Evolutionary conservation across 2,329 filamentous ascomycete genomes (phyloP), one percentile per base, ranked within the genome.

Genomic region (Fusarium sororula): DNA sequence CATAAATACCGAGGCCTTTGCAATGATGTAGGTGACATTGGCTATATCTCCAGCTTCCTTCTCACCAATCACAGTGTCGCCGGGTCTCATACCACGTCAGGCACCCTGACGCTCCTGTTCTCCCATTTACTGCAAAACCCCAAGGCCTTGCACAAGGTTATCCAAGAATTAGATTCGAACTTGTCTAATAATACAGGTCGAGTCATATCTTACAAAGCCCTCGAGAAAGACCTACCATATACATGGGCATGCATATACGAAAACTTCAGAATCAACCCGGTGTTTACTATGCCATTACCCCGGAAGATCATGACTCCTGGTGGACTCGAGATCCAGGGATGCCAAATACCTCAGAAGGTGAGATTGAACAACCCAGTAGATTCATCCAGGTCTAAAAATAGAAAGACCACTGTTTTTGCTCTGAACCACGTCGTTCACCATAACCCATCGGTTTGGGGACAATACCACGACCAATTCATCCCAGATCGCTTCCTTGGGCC

Each of bases 111-210:
- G 7, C 35, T 54, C 3, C 5, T 54, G 7, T 54, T 54, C 7
- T 37, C 35, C 9, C 50, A 38, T 28, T 0, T 54, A 7, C 5
- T 38, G 2, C 18, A 5, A 7, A 54, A 26, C 24, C 18, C 24
- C 2, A 10, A 28, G 8, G 9, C 7, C 5, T 11, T 54, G 6
- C 6, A 38, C 0, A 22, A 12, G 4, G 24, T 54, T 6, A 13
- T 22, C 5, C 9, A 22, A 54, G 51, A 54, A 12, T 13, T 38
- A 8, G 35, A 38, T 38, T 17, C 24, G 5, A 38, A 22, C 3
- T 26, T 54, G 0, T 8, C 24, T 7, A 11, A 38, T 9, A 3
- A 38, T 11, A 13, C 6, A 0, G 17, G 18, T 8, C 24, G 0
- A 28, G 51, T n/a, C 2, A n/a, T 28, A 9, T 6, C 51, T 2